These are phyloP conservation scores for Vachellia pachyceras DNA, from an alignment of 306 rosid genomes.

Conservation along the genomic window DNA sequence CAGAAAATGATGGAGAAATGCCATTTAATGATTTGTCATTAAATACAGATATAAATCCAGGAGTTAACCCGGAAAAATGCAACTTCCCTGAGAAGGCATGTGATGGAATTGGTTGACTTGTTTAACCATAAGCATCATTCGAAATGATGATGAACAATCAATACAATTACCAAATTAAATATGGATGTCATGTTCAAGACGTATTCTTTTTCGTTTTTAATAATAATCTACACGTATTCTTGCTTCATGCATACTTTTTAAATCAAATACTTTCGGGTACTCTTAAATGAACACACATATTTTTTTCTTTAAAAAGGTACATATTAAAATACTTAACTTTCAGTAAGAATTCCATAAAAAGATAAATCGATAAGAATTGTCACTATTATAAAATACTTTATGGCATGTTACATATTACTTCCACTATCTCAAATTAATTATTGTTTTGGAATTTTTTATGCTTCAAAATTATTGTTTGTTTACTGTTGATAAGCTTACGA, in stretches of 20 bases:
- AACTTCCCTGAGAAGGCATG: neutral
- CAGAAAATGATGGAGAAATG: neutral
- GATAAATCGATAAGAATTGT: neutral
- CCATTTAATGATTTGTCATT: neutral
- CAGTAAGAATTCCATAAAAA: neutral
- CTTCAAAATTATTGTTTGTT: too few species aligned
- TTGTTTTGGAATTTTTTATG: too few species aligned
- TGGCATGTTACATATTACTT: neutral
- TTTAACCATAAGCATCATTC: neutral
- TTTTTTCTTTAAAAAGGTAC: too few species aligned
- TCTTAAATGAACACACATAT: neutral
- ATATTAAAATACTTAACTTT: neutral
- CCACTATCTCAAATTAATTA: neutral
- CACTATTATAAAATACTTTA: neutral
- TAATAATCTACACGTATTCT: too few species aligned
- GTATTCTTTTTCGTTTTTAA: neutral
- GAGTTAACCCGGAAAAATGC: neutral
- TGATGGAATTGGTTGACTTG: neutral
- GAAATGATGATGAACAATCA: neutral
- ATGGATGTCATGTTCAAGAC: neutral
- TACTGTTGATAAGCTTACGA: too few species aligned
- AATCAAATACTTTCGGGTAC: neutral
- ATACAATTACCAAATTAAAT: neutral
- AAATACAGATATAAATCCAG: neutral
- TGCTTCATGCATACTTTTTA: neutral